These are phyloP conservation scores for Babesia bovis DNA, from an alignment of 169 alveolate genomes.

Conservation along the genomic window DNA sequence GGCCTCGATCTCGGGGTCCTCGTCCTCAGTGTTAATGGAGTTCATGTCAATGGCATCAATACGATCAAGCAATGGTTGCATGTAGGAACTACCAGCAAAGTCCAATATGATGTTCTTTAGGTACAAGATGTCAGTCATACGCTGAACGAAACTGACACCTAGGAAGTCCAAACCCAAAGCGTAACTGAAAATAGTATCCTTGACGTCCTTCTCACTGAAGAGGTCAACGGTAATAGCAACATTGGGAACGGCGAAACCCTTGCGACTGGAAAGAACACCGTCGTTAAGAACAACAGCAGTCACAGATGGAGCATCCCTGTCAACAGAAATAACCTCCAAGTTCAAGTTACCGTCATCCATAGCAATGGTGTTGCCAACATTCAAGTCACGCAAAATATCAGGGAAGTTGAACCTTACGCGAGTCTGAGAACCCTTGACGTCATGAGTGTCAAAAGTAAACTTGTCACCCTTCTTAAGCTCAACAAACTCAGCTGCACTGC, in stretches of 20 bases:
- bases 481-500: conserved; percentile 68
- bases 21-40: conserved; percentile 22
- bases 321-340: conserved; percentile 62
- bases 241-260: conserved; percentile 83
- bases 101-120: conserved; percentile 71
- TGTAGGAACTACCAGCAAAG: conserved; percentile 59
- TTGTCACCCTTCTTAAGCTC: conserved; percentile 74
- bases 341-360: conserved; percentile 78
- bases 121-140: conserved; percentile 69
- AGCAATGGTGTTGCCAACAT: conserved; percentile 70
- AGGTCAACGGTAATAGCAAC: conserved; percentile 76
- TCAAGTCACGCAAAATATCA: conserved; percentile 66
- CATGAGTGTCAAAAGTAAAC: conserved; percentile 72
- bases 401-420: conserved; percentile 74
- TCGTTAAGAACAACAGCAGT: conserved; percentile 70
- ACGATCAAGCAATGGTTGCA: conserved; percentile 38
- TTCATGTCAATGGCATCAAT: conserved; percentile 14
- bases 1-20: conserved; percentile 60
- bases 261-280: conserved; percentile 76
- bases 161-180: conserved; percentile 73
- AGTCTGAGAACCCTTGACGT: conserved; percentile 60
- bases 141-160: conserved; percentile 78
- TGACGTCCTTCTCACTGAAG: conserved; percentile 75
- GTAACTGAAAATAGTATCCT: conserved; percentile 78
- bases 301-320: conserved; percentile 55